phyloP scores from a whole-genome alignment of 2,329 filamentous ascomycete genomes.

The Myriosclerotinia scirpicola region DNA sequence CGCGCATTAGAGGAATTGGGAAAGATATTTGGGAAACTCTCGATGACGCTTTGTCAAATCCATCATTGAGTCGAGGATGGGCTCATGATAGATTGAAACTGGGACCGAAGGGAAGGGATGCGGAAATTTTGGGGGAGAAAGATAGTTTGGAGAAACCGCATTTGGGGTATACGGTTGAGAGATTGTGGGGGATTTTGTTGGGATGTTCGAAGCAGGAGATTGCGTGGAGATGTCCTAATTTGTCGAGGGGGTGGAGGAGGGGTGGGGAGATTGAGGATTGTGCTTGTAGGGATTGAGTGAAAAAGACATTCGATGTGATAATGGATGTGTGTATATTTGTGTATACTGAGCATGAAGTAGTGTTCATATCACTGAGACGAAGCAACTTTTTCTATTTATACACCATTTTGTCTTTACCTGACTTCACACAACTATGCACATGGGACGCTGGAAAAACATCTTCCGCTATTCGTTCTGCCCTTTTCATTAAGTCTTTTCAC shows the following conservation, averaged over 20 bases:
- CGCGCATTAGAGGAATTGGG: conserved; percentile 43
- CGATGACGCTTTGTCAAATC: conserved; percentile 33
- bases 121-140: conserved; percentile 31
- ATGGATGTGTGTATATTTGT: not conserved
- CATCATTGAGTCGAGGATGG: conserved; percentile 33
- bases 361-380: no score
- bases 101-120: conserved; percentile 25
- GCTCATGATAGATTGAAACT: conserved; percentile 36
- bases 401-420: no score
- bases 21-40: conserved; percentile 36
- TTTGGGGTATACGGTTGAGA: conserved; percentile 43
- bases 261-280: conserved; percentile 35
- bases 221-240: conserved; percentile 37
- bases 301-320: not conserved
- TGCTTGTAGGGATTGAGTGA: conserved; percentile 21
- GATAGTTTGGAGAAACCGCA: conserved; percentile 39
- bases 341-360: not conserved
- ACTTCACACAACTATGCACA: no score
- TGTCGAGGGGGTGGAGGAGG: conserved; percentile 31
- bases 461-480: no score
- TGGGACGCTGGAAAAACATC: no score
- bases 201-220: conserved; percentile 38
- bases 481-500: no score
- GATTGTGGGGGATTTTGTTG: conserved; percentile 43
- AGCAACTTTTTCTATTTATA: no score